phyloP scores from a whole-genome alignment of 2,329 filamentous ascomycete genomes.

The Conoideocrella luteorostrata region DNA sequence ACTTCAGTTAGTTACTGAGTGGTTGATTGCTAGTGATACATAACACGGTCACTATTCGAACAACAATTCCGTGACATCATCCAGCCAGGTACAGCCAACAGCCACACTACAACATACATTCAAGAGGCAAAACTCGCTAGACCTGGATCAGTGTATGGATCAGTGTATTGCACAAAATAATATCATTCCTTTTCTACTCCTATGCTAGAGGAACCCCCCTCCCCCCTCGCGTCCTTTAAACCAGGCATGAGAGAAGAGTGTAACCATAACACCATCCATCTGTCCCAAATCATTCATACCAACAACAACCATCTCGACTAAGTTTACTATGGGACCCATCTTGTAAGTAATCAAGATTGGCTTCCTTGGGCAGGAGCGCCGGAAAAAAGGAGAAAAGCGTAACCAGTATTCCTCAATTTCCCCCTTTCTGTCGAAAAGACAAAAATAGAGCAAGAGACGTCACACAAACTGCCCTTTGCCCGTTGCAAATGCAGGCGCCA shows the following conservation, averaged over 20 bases:
- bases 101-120: no score
- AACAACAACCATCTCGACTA: not conserved
- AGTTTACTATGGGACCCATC: conserved; percentile 4
- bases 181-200: conserved; percentile 31
- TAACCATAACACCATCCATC: conserved; percentile 19
- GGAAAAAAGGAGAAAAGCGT: not conserved
- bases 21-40: not conserved
- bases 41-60: not conserved
- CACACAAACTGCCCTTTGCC: not conserved
- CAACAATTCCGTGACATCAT: conserved; percentile 1
- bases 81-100: no score
- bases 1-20: no score
- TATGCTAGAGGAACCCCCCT: conserved; percentile 27
- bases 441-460: not conserved
- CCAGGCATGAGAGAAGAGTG: conserved; percentile 16
- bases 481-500: not conserved
- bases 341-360: conserved; percentile 7
- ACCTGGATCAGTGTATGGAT: no score
- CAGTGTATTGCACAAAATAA: conserved; percentile 18
- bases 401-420: conserved; percentile 5
- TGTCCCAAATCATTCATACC: conserved; percentile 12
- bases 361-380: conserved; percentile 5
- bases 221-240: no score
- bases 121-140: no score
- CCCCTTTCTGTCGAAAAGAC: not conserved